Evolutionary conservation across 768 basidiomycete genomes (phyloP).

Genomic region (Sporobolomyces pararoseus): DNA sequence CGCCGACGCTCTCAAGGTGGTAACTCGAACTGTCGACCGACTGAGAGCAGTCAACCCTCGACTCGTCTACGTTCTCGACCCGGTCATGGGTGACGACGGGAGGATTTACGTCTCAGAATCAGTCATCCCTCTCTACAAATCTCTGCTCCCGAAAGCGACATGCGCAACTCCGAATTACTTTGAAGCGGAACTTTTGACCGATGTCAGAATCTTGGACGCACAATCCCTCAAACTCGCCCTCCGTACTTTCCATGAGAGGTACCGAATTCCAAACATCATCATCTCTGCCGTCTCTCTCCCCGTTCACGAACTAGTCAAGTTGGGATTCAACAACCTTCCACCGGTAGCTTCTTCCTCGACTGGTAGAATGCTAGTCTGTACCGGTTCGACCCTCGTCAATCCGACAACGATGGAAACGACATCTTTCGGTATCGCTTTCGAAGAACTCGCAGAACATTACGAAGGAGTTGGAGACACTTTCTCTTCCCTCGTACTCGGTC

Average conservation of each 20-base stretch:
- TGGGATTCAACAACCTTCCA: constrained; percentile 25
- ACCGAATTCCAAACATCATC: constrained; percentile 77
- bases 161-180: constrained; percentile 98
- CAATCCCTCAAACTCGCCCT: constrained; percentile 66
- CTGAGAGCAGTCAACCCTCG: constrained; percentile 60
- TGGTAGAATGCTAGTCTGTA: constrained; percentile 64
- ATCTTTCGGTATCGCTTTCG: constrained; percentile 65
- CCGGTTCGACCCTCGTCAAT: constrained; percentile 59
- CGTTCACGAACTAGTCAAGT: constrained; percentile 54
- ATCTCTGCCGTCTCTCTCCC: constrained; percentile 68
- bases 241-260: constrained; percentile 66
- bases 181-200: constrained; percentile 87
- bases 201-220: constrained; percentile 63
- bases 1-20: constrained; percentile 67
- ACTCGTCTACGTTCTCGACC: constrained; percentile 83
- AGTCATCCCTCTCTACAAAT: constrained; percentile 79
- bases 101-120: constrained; percentile 80
- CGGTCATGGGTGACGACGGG: constrained; percentile 91
- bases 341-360: neutral
- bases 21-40: constrained; percentile 62
- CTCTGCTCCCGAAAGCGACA: constrained; percentile 68
- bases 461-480: constrained; percentile 96
- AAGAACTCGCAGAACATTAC: constrained; percentile 82
- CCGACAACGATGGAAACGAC: constrained; percentile 46
- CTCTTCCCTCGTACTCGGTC: constrained; percentile 81